These are phyloP conservation scores for Kuraishia ogatae DNA, from an alignment of 805 yeast species.

Conservation along the genomic window DNA sequence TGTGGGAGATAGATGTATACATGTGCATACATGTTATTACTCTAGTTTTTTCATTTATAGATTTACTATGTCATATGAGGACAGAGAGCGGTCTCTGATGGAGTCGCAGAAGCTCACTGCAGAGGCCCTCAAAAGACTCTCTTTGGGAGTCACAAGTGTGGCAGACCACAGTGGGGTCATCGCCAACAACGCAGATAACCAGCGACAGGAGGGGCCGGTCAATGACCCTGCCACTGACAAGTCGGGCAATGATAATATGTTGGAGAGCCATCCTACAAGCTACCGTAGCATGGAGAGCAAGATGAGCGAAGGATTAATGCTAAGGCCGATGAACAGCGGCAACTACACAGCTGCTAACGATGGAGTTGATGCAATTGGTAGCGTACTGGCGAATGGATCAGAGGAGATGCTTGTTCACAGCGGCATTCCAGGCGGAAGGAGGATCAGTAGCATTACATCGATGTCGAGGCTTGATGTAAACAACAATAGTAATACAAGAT, in stretches of 20 bases:
- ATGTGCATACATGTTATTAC: neutral
- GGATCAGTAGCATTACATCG: neutral
- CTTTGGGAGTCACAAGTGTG: neutral
- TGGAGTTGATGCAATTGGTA: slow-evolving; percentile 13
- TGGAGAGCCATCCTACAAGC: neutral
- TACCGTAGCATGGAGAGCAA: slow-evolving; percentile 1
- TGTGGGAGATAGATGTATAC: neutral
- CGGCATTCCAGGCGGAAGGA: neutral
- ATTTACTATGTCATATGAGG: neutral
- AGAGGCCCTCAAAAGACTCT: slow-evolving; percentile 3
- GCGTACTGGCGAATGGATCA: neutral
- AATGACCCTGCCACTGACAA: no score
- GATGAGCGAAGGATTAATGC: slow-evolving; percentile 12
- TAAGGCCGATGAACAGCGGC: slow-evolving; percentile 23
- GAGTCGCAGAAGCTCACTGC: slow-evolving; percentile 2
- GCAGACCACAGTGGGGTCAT: neutral
- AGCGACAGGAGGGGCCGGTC: no score
- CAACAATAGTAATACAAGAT: no score
- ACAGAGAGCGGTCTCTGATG: neutral
- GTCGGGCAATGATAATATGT: no score
- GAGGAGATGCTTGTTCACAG: neutral
- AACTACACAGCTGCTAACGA: slow-evolving; percentile 22
- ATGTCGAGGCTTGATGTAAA: neutral
- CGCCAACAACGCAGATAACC: no score
- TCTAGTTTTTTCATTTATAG: no score